Evolutionary conservation across 306 rosid species (phyloP).

Genomic region (Comarum palustre): DNA sequence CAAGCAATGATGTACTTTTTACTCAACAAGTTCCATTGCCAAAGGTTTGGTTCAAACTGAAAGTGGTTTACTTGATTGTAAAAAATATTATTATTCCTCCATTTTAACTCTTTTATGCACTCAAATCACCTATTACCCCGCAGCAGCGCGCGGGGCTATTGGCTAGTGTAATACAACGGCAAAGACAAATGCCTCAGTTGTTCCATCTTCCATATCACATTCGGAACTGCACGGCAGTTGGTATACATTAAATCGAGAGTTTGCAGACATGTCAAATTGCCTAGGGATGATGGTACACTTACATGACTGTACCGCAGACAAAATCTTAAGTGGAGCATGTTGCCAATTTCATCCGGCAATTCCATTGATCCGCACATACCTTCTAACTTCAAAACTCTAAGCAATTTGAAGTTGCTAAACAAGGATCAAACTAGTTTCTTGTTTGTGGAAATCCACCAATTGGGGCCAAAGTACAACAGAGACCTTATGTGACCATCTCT

Average conservation of each 20-base stretch:
- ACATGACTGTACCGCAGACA: conserved; percentile 28
- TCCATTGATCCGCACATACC: neutral
- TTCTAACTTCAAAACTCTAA: conserved; percentile 51
- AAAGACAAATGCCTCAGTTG: conserved; percentile 51
- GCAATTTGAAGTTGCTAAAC: conserved; percentile 26
- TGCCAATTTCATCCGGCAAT: conserved; percentile 46
- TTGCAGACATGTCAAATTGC: conserved; percentile 41
- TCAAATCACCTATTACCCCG: no score
- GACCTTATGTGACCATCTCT: conserved; percentile 33
- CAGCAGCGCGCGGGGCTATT: no score
- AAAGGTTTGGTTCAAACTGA: no score
- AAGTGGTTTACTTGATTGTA: no score
- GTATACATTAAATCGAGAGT: conserved; percentile 28
- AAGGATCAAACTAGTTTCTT: conserved; percentile 9
- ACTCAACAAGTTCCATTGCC: no score
- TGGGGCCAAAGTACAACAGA: conserved; percentile 23
- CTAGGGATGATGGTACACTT: conserved; percentile 33
- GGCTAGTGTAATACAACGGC: conserved; percentile 24
- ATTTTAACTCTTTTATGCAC: no score
- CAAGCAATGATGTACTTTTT: no score
- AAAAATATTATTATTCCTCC: no score
- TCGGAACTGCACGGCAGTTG: conserved; percentile 28
- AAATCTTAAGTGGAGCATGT: conserved; percentile 38
- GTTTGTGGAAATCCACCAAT: neutral
- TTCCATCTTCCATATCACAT: conserved; percentile 32